Evolutionary conservation across 495 filamentous ascomycete species (phyloP).

Genomic region (Lepraria neglecta): DNA sequence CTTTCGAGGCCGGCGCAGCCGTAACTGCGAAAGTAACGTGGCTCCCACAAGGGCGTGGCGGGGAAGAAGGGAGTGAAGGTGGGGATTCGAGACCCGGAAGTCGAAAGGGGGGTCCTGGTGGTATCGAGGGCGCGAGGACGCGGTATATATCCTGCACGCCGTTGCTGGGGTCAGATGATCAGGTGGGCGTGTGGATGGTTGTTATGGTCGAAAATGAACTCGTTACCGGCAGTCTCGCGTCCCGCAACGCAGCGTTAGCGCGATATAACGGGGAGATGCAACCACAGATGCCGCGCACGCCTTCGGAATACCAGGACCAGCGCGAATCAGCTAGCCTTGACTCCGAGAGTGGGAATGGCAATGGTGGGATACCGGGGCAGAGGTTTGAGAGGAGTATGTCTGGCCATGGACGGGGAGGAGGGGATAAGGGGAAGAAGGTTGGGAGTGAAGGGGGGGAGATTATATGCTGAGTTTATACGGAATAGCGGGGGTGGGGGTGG

Average conservation of each 20-base stretch:
- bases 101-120: constrained; percentile 27
- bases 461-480: constrained; percentile 26
- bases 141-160: constrained; percentile 61
- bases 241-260: constrained; percentile 13
- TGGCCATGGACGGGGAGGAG: neutral
- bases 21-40: constrained; percentile 59
- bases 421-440: neutral
- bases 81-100: constrained; percentile 6
- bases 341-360: neutral
- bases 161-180: constrained; percentile 49
- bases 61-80: neutral
- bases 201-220: constrained; percentile 51
- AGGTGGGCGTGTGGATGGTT: constrained; percentile 61
- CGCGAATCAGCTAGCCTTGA: neutral
- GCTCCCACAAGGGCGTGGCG: constrained; percentile 33
- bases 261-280: neutral
- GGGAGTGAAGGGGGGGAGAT: constrained; percentile 6
- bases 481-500: neutral
- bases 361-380: neutral
- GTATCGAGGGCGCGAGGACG: constrained; percentile 41
- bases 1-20: constrained; percentile 49
- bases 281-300: constrained; percentile 16
- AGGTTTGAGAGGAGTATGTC: neutral
- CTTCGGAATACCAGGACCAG: constrained; percentile 22
- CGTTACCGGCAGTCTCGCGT: constrained; percentile 21